Conservation (phyloP, 441 rosid genomes). For the Sinapis alba region DNA sequence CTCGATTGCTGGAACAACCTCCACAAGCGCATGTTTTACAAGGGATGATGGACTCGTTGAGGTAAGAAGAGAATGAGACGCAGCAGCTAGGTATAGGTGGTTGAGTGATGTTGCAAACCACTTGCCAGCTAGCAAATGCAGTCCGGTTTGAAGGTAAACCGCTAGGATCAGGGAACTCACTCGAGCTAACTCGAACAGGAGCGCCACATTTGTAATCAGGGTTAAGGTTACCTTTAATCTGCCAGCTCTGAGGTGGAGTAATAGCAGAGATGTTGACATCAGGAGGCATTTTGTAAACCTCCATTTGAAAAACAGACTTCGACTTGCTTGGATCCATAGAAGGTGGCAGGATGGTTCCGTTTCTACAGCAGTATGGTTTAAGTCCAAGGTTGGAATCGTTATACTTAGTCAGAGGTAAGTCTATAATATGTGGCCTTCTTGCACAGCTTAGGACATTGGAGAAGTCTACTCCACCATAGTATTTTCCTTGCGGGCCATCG, state of each 20-base stretch:
- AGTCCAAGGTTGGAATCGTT: constrained; percentile 74
- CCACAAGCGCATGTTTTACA: constrained; percentile 91
- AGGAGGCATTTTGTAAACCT: constrained; percentile 93
- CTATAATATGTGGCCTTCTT: constrained; percentile 80
- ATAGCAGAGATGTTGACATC: constrained; percentile 69
- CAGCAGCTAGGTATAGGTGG: constrained; percentile 72
- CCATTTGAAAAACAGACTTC: constrained; percentile 74
- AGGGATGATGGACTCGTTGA: constrained; percentile 84
- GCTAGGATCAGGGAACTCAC: constrained; percentile 61
- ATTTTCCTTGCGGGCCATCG: constrained; percentile 60
- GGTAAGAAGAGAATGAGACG: constrained; percentile 90
- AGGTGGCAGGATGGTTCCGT: constrained; percentile 82
- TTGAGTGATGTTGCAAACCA: constrained; percentile 85
- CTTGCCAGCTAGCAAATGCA: constrained; percentile 91
- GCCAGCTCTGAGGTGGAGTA: constrained; percentile 84
- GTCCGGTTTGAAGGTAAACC: constrained; percentile 66
- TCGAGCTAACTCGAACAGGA: constrained; percentile 76
- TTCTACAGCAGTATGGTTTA: constrained; percentile 81
- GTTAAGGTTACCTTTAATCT: constrained; percentile 72
- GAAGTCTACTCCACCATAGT: constrained; percentile 62
- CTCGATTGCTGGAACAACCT: constrained; percentile 52
- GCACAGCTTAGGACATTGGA: constrained; percentile 74
- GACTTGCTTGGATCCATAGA: constrained; percentile 86
- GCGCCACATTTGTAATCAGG: constrained; percentile 86
- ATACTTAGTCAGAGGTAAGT: constrained; percentile 77